Evolutionary conservation across 139 green algal genomes (phyloP), one percentile per base, ranked within the genome.

Genomic region (Tetraselmis striata): DNA sequence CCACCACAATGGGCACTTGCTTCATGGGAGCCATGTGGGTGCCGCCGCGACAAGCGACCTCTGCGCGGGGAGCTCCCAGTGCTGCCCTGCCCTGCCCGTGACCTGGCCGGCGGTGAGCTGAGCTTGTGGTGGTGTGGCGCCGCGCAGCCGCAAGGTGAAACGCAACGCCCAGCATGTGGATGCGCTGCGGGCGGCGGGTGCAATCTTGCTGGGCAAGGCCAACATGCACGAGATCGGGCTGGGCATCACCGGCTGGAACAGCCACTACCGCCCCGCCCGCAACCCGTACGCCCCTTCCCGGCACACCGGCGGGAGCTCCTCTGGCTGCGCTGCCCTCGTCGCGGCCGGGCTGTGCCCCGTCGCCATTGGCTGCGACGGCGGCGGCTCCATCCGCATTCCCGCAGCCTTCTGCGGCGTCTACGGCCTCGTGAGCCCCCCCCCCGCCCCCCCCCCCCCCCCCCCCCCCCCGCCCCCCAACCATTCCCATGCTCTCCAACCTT

Each of bases 301-400:
- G 76, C 83, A 86, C 75, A 84, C 85, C 22, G 92, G 92, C 25
- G 92, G 92, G 27, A 92, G 86, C 32, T 94, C 88, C 59, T 86
- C 81, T 28, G 94, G 94, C 29, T 86, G 74, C 11, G 94, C 89
- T 0, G 94, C 91, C 0, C 83, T 86, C 2, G 89, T 98, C 75
- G 92, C 92, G 11, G 86, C 89, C 0, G 94, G 94, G 0, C 74
- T 98, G 29, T 93, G 88, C 76, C 88, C 93, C 23, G 84, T 97
- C 77, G 90, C 92, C 0, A 82, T 97, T 23, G 94, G 92, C 45
- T 90, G 80, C 22, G 93, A 96, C 81, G 93, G 93, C 25, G 95
- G 92, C 1, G 95, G 95, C 45, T 94, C 86, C 75, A 89, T 97
- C 26, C 89, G 95, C 78, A 91, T 98, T 59, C 95, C 95, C 1